phyloP scores from a whole-genome alignment of 2,329 filamentous ascomycete species.

The Paradendryphiella salina region DNA sequence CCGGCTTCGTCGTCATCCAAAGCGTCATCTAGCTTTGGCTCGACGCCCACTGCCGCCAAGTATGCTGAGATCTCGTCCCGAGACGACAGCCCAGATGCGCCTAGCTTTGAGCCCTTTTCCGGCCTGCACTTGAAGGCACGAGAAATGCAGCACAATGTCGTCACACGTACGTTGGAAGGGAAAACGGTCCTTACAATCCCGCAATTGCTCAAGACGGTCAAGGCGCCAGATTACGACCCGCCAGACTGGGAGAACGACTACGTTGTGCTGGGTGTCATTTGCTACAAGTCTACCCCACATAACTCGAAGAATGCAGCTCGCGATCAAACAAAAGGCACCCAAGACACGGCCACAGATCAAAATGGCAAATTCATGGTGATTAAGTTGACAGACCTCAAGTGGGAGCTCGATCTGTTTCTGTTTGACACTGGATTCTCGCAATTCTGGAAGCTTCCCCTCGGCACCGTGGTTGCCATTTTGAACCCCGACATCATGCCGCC shows the following conservation, averaged over 20 bases:
- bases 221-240: slow-evolving; percentile 77
- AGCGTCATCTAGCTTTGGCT: slow-evolving; percentile 28
- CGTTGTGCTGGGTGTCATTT: slow-evolving; percentile 85
- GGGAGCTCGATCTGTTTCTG: slow-evolving; percentile 87
- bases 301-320: slow-evolving; percentile 56
- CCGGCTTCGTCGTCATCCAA: slow-evolving; percentile 28
- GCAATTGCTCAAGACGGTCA: slow-evolving; percentile 78
- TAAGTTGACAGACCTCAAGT: slow-evolving; percentile 83
- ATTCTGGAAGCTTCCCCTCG: slow-evolving; percentile 91
- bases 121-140: slow-evolving; percentile 80
- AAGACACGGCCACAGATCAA: slow-evolving; percentile 58
- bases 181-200: slow-evolving; percentile 80
- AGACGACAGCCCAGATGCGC: slow-evolving; percentile 56
- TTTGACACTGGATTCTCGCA: slow-evolving; percentile 88
- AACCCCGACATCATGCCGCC: slow-evolving; percentile 93
- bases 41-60: slow-evolving; percentile 29
- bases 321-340: slow-evolving; percentile 47
- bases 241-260: slow-evolving; percentile 84
- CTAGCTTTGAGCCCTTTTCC: slow-evolving; percentile 76
- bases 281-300: slow-evolving; percentile 82
- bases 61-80: slow-evolving; percentile 39
- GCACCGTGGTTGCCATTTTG: slow-evolving; percentile 88
- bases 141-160: slow-evolving; percentile 76
- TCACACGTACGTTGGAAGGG: slow-evolving; percentile 75
- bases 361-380: slow-evolving; percentile 91